phyloP scores from a whole-genome alignment of 2,329 filamentous ascomycete species.

The Xylariaceae sp. region DNA sequence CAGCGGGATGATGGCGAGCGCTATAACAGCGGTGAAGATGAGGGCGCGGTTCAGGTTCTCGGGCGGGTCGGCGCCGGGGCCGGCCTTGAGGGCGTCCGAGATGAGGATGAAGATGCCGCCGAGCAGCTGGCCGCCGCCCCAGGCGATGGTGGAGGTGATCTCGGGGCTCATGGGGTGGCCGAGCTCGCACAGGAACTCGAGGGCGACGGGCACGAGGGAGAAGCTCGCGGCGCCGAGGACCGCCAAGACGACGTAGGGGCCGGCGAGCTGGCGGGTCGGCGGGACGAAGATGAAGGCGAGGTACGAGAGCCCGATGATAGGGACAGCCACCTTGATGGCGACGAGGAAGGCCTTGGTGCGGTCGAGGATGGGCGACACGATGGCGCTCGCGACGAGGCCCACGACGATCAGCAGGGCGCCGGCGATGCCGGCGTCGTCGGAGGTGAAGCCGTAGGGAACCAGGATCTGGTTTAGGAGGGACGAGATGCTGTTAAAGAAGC shows the following conservation, averaged over 20 bases:
- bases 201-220: slow-evolving; percentile 78
- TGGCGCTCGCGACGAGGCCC: slow-evolving; percentile 78
- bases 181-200: slow-evolving; percentile 88
- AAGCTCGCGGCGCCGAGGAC: slow-evolving; percentile 83
- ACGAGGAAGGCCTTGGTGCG: slow-evolving; percentile 79
- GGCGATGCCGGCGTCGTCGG: slow-evolving; percentile 86
- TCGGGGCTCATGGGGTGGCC: slow-evolving; percentile 88
- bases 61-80: slow-evolving; percentile 61
- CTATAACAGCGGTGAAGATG: slow-evolving; percentile 79
- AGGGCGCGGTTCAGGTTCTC: slow-evolving; percentile 76
- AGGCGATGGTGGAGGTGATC: slow-evolving; percentile 81
- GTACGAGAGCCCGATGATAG: slow-evolving; percentile 75
- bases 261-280: slow-evolving; percentile 58
- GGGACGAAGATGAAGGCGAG: slow-evolving; percentile 85
- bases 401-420: slow-evolving; percentile 90
- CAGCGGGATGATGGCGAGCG: slow-evolving; percentile 68
- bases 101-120: slow-evolving; percentile 86
- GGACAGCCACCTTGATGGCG: slow-evolving; percentile 76
- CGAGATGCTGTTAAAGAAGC: slow-evolving; percentile 91
- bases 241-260: slow-evolving; percentile 77
- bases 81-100: slow-evolving; percentile 74
- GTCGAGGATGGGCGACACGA: slow-evolving; percentile 83
- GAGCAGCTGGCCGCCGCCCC: slow-evolving; percentile 84
- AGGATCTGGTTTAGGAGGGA: slow-evolving; percentile 91
- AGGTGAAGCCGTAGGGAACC: slow-evolving; percentile 81